Percentiles rank a stretch among this genome's conserved stretches.
phyloP scores from a whole-genome alignment of 2,329 filamentous ascomycete genomes.

The Akanthomyces dipterigenus region DNA sequence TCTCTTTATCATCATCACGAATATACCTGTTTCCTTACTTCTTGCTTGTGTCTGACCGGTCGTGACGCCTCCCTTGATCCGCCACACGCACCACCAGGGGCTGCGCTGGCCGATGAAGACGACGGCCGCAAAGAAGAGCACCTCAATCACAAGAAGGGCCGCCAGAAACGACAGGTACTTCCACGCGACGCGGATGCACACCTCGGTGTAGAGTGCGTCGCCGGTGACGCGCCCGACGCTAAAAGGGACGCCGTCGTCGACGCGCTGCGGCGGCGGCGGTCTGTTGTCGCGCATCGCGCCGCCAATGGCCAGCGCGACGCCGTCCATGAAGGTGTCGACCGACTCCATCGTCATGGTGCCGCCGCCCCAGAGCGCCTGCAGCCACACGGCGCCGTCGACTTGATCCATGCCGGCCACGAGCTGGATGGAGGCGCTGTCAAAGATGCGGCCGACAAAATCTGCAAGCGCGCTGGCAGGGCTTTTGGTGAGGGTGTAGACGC shows the following conservation, averaged over 20 bases:
- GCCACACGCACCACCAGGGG: neutral
- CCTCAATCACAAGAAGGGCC: neutral
- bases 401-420: neutral
- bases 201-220: neutral
- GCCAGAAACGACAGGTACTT: neutral
- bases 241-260: neutral
- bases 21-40: no score
- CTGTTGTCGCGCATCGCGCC: neutral
- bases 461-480: neutral
- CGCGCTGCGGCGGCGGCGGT: neutral
- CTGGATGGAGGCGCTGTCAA: neutral
- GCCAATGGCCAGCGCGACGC: neutral
- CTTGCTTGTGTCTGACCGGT: no score
- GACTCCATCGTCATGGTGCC: neutral
- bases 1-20: no score
- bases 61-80: no score
- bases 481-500: neutral
- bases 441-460: neutral
- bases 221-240: neutral
- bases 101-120: neutral
- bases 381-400: neutral
- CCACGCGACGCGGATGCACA: neutral
- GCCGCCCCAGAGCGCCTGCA: neutral
- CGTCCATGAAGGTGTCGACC: neutral
- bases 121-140: neutral